These are phyloP conservation scores for Dillenia suffruticosa DNA, from an alignment of 164 flowering plant species.

Conservation along the genomic window DNA sequence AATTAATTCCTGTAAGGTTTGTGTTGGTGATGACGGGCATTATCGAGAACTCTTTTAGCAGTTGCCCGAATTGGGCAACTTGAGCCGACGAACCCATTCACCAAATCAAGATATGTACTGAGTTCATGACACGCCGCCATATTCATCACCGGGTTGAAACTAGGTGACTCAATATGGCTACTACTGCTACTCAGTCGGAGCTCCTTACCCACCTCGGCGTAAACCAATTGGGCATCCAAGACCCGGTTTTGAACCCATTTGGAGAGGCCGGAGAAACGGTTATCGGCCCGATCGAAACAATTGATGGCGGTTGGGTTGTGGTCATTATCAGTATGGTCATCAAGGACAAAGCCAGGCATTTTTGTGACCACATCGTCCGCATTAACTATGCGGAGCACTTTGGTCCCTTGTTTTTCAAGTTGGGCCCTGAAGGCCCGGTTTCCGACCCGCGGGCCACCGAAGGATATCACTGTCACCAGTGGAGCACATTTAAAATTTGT, in stretches of 20 bases:
- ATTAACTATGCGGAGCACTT: constrained; percentile 62
- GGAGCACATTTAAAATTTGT: constrained; percentile 30
- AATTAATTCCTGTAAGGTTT: no score
- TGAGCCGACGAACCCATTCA: constrained; percentile 40
- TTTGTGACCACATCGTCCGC: constrained; percentile 56
- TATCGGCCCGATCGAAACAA: constrained; percentile 16
- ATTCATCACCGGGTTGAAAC: constrained; percentile 2
- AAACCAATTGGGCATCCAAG: constrained; percentile 34
- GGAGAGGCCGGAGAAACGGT: constrained; percentile 34
- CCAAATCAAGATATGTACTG: constrained; percentile 43
- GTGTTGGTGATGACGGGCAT: no score
- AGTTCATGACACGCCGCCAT: constrained; percentile 52
- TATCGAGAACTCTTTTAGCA: constrained; percentile 13
- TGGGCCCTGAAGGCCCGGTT: constrained; percentile 36
- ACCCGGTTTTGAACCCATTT: constrained; percentile 20
- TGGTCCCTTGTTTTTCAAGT: constrained; percentile 45
- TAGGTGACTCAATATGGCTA: no score
- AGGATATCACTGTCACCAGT: constrained; percentile 56
- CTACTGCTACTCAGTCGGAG: constrained; percentile 30
- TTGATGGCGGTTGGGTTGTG: not conserved
- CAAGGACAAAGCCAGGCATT: constrained; percentile 63
- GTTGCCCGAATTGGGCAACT: constrained; percentile 33
- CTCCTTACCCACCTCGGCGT: constrained; percentile 49
- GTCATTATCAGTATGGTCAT: constrained; percentile 16
- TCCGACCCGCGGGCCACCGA: constrained; percentile 77